A percentile compares a stretch with the other conserved stretches of the same genome.
These are phyloP conservation scores for Chaetomiaceae sp. DNA, from an alignment of 2,329 filamentous ascomycete species.

Conservation along the genomic window DNA sequence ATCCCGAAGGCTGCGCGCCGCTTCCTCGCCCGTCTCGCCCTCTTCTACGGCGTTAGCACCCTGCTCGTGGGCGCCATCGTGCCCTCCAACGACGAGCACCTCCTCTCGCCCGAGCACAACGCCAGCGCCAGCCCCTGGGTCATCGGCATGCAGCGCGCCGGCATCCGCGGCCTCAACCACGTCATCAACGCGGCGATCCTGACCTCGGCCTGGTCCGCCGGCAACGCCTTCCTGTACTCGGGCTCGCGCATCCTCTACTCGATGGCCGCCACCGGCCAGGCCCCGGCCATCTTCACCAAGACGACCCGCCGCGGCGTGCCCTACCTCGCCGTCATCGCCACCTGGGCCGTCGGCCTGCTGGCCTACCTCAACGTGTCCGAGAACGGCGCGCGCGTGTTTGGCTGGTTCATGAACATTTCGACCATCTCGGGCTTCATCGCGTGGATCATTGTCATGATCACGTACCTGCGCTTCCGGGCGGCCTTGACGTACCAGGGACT, in stretches of 20 bases:
- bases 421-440: slow-evolving; percentile 58
- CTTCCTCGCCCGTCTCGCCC: slow-evolving; percentile 57
- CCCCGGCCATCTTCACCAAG: slow-evolving; percentile 55
- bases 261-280: slow-evolving; percentile 62
- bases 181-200: slow-evolving; percentile 66
- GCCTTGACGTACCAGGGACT: slow-evolving; percentile 53
- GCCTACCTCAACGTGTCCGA: slow-evolving; percentile 66
- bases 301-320: slow-evolving; percentile 62
- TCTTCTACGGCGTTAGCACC: slow-evolving; percentile 61
- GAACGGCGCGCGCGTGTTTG: slow-evolving; percentile 60
- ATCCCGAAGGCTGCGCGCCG: slow-evolving; percentile 61
- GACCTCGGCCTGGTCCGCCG: slow-evolving; percentile 61
- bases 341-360: slow-evolving; percentile 58
- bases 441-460: slow-evolving; percentile 56
- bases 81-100: slow-evolving; percentile 58
- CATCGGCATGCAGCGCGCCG: slow-evolving; percentile 61
- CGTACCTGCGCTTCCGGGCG: slow-evolving; percentile 55
- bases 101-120: slow-evolving; percentile 53
- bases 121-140: slow-evolving; percentile 61
- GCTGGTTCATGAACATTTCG: slow-evolving; percentile 68
- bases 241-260: slow-evolving; percentile 67
- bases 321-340: slow-evolving; percentile 48
- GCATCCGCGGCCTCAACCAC: slow-evolving; percentile 59
- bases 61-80: slow-evolving; percentile 59
- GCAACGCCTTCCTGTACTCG: slow-evolving; percentile 60